These are phyloP conservation scores for Tolypocladium nubicola DNA, from an alignment of 2,329 filamentous ascomycete genomes.

Conservation along the genomic window DNA sequence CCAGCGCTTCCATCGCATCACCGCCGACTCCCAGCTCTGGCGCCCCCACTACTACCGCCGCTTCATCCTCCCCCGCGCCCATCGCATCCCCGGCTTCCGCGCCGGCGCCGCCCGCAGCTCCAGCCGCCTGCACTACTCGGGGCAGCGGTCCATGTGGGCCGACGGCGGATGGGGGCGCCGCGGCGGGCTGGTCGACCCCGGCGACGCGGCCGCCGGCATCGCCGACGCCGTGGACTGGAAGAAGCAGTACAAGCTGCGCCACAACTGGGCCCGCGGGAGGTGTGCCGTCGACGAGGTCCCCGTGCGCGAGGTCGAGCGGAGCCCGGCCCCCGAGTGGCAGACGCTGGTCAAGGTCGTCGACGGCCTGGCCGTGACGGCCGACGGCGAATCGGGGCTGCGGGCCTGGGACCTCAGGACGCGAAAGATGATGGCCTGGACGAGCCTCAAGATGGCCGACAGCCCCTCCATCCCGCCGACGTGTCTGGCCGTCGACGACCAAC, in stretches of 20 bases:
- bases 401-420: constrained; percentile 66
- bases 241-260: constrained; percentile 72
- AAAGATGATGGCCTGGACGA: constrained; percentile 42
- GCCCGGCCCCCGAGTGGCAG: constrained; percentile 22
- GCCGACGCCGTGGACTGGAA: constrained; percentile 63
- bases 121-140: constrained; percentile 33
- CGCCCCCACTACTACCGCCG: constrained; percentile 77
- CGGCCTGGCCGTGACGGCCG: constrained; percentile 68
- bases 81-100: constrained; percentile 59
- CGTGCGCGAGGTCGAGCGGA: constrained; percentile 31
- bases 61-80: constrained; percentile 74
- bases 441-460: constrained; percentile 17
- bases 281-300: constrained; percentile 73
- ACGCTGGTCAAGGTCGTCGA: constrained; percentile 71
- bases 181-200: constrained; percentile 40
- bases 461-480: constrained; percentile 41
- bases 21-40: constrained; percentile 82
- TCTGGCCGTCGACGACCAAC: constrained; percentile 52
- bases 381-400: constrained; percentile 57
- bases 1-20: constrained; percentile 59
- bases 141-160: constrained; percentile 32
- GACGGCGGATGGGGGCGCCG: constrained; percentile 27
- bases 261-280: constrained; percentile 82
- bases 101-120: constrained; percentile 16
- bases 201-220: constrained; percentile 20